Percentiles rank a stretch among this genome's conserved stretches.
Evolutionary conservation across 306 rosid genomes (phyloP).

Genomic region (Hippophae gyantsensis): DNA sequence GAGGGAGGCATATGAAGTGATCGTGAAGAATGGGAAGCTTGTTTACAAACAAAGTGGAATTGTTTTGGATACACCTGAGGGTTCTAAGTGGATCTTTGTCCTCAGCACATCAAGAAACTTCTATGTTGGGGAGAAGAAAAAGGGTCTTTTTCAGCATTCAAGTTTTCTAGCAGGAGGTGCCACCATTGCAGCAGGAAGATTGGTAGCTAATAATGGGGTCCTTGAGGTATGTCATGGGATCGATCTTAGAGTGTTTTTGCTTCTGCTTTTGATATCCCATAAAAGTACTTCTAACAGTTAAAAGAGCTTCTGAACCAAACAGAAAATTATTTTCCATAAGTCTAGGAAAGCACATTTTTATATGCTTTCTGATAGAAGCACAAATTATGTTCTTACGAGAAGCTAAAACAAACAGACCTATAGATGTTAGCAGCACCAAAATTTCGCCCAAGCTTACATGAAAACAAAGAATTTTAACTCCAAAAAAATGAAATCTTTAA

Average conservation of each 20-base stretch:
- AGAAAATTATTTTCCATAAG: no score
- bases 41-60: conserved; percentile 37
- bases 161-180: conserved; percentile 85
- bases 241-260: not conserved
- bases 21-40: conserved; percentile 43
- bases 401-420: no score
- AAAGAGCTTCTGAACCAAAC: no score
- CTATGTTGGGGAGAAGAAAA: conserved; percentile 66
- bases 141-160: conserved; percentile 80
- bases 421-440: no score
- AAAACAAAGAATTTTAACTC: no score
- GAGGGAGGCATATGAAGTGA: conserved; percentile 65
- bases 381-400: no score
- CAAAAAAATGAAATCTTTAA: no score
- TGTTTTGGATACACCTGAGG: conserved; percentile 42
- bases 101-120: conserved; percentile 56
- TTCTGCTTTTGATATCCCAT: no score
- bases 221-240: conserved; percentile 32
- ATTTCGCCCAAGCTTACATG: no score
- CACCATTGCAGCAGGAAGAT: conserved; percentile 70
- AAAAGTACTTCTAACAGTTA: no score
- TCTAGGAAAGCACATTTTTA: no score
- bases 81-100: conserved; percentile 84
- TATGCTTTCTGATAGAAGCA: no score
- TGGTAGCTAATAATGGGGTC: conserved; percentile 53